Base-by-base conservation (phyloP, 805 yeast species). In the Zygoascus bituminiphila region DNA sequence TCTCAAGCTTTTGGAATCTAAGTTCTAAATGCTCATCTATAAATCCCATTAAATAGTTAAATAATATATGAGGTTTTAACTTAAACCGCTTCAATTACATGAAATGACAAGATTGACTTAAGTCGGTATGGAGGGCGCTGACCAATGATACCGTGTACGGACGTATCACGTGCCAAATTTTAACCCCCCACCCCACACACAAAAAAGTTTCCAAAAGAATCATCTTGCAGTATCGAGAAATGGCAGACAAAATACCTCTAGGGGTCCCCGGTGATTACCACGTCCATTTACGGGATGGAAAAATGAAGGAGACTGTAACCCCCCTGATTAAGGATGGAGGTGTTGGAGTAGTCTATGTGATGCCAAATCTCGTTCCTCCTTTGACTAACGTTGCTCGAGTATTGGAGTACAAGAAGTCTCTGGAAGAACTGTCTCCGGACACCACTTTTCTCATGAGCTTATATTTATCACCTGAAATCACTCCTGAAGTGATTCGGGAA, bases 321-420 rank as follows among this genome's bases (percentile, higher is more conserved):
- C 98, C 98, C 6, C 84, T 95, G 0, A 85, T 93, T 15, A 77
- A 81, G 58, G 78, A 81, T 52, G 98, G 99, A 43, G 98, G 99
- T 54, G 73, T 85, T 12, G 83, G 95, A 4, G 81, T 88, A 43
- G 95, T 94, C 1, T 93, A 88, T 62, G 78, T 93, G 52, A 93
- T 93, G 99, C 98, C 99, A 31, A 93, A 93, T 66, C 70, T 93
- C 54, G 86, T 80, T 22, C 98, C 98, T 5, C 99, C 99, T 25
- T 65, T 93, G 49, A 84, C 91, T 1, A 81, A 88, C 5, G 71
- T 88, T 39, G 83, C 80, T 10, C 73, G 77, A 54, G 98, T 82
- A 15, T 65, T 77, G 12, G 77, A 76, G 45, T 93, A 93, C 71
- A 83, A 85, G 63, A 53, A 70, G 14, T 66, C 76, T 17, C 70